Conservation (phyloP, 257 asterid genomes). For the Penstemon barbatus region DNA sequence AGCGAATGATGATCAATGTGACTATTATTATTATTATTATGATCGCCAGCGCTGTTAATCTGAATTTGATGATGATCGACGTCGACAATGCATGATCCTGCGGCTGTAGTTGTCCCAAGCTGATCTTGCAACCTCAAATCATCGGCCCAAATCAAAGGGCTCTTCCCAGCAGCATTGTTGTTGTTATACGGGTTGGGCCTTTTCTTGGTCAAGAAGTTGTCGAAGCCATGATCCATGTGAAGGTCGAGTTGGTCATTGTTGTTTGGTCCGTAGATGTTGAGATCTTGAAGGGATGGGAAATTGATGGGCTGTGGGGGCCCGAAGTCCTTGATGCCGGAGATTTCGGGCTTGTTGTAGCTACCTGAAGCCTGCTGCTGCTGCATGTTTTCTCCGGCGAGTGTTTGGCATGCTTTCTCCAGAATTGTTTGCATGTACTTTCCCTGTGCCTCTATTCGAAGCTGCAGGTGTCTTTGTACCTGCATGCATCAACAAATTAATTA, state of each 20-base stretch:
- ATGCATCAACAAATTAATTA: no score
- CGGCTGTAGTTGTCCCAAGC: background rate
- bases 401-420: slow-evolving; percentile 93
- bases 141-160: background rate
- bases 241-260: slow-evolving; percentile 42
- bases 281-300: slow-evolving; percentile 82
- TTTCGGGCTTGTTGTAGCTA: slow-evolving; percentile 43
- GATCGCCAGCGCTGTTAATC: background rate
- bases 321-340: slow-evolving; percentile 48
- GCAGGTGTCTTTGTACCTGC: slow-evolving; percentile 97
- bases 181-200: slow-evolving; percentile 51
- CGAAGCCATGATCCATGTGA: slow-evolving; percentile 57
- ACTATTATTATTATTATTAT: background rate
- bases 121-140: slow-evolving; percentile 12
- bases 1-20: background rate
- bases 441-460: slow-evolving; percentile 91
- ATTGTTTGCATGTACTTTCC: slow-evolving; percentile 98
- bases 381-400: slow-evolving; percentile 78
- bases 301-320: slow-evolving; percentile 36
- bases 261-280: slow-evolving; percentile 65
- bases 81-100: no score
- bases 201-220: slow-evolving; percentile 50
- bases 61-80: slow-evolving; percentile 20
- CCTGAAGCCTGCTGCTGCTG: slow-evolving; percentile 37
- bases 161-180: slow-evolving; percentile 33